Evolutionary conservation across 192 early-diverging fungal genomes (phyloP), one percentile per base, ranked within the genome.

Genomic region (Paraglomus brasilianum): DNA sequence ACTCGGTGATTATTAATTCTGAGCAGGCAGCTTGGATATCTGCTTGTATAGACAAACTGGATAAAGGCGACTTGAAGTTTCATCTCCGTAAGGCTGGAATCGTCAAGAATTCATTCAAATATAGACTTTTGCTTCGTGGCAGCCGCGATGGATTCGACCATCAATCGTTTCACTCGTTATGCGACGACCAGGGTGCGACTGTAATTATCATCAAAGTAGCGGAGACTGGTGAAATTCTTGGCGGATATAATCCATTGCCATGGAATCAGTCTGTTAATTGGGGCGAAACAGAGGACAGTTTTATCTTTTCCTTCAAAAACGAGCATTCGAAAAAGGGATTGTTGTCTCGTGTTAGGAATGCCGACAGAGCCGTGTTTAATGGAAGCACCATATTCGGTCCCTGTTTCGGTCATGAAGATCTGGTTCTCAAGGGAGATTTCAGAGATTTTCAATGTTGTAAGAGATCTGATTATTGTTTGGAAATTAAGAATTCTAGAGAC

Each of bases 331-430:
- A n/a, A n/a, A n/a, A n/a, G n/a, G n/a, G n/a, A n/a, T n/a, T n/a
- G n/a, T n/a, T n/a, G n/a, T n/a, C n/a, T n/a, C n/a, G n/a, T n/a
- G n/a, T n/a, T n/a, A n/a, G n/a, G n/a, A n/a, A n/a, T n/a, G n/a
- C n/a, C n/a, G n/a, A n/a, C n/a, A n/a, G n/a, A n/a, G n/a, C n/a
- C n/a, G n/a, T n/a, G n/a, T n/a, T n/a, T n/a, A n/a, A n/a, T n/a
- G n/a, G n/a, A n/a, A n/a, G n/a, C n/a, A n/a, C n/a, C n/a, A n/a
- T n/a, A 0, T 68, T 68, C 43, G 66, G 66, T 22, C 66, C 66
- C 9, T 68, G 66, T 68, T 68, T 68, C 43, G 66, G 66, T 22
- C 51, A 68, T 24, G 55, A 48, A 21, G 66, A 68, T 43, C 43
- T 68, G 46, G 66, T 55, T 24, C 51, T 68, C 50, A 36, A 52